Percentiles rank a stretch among this genome's conserved stretches.
phyloP scores from a whole-genome alignment of 2,329 filamentous ascomycete genomes.

The Calcarisporium arbuscula region DNA sequence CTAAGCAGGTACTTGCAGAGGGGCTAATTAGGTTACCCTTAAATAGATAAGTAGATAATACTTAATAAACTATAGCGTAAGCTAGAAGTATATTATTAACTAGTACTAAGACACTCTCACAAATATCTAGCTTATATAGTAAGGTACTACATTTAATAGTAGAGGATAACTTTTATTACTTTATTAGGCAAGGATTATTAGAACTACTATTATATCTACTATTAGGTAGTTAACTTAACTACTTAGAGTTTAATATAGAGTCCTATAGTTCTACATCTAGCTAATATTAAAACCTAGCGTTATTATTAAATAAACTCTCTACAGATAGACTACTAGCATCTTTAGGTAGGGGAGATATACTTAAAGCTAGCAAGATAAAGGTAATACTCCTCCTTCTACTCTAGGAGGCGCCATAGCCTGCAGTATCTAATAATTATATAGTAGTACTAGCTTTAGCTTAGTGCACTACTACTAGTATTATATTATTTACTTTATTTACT shows the following conservation, averaged over 20 bases:
- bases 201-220: conserved; percentile 1
- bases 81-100: not conserved
- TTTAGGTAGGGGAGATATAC: conserved; percentile 1
- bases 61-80: not conserved
- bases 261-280: conserved; percentile 1
- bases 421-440: not conserved
- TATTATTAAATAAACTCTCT: conserved; percentile 1
- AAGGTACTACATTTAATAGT: not conserved
- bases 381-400: not conserved
- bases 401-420: not conserved
- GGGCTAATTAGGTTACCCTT: not conserved
- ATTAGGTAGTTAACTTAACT: not conserved
- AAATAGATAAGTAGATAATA: not conserved
- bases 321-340: conserved; percentile 1
- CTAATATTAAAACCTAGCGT: not conserved
- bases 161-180: not conserved
- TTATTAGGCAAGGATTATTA: not conserved
- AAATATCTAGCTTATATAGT: not conserved
- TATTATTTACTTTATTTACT: not conserved
- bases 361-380: conserved; percentile 1
- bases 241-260: not conserved
- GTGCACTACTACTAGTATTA: not conserved
- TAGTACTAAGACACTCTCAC: not conserved
- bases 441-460: not conserved
- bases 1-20: conserved; percentile 1